Percentiles rank a stretch among this genome's conserved stretches.
These are phyloP conservation scores for Lactifluus subvellereus DNA, from an alignment of 768 basidiomycete species.

Conservation along the genomic window DNA sequence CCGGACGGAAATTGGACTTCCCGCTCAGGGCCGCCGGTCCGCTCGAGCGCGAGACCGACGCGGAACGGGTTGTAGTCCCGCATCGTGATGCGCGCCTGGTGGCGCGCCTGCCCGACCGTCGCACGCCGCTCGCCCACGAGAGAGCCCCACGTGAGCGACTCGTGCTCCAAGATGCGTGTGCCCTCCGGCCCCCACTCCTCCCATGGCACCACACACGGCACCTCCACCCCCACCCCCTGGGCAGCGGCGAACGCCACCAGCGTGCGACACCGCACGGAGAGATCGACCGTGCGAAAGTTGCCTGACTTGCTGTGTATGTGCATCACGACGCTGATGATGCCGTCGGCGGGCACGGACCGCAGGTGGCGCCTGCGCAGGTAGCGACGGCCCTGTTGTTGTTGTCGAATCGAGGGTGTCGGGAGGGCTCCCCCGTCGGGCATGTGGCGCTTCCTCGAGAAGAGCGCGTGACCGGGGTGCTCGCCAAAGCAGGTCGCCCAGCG, in stretches of 20 bases:
- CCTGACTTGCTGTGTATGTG: constrained; percentile 2
- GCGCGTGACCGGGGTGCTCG: constrained; percentile 14
- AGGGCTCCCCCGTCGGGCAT: not conserved
- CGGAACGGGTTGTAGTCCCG: constrained; percentile 14
- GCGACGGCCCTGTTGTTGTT: not conserved
- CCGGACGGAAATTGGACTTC: not conserved
- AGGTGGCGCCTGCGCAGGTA: constrained; percentile 1
- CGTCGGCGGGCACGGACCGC: constrained; percentile 4
- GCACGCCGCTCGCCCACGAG: constrained; percentile 15
- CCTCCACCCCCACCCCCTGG: too few relatives aligned
- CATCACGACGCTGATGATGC: constrained; percentile 17
- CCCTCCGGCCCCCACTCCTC: not conserved
- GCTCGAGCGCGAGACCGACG: not conserved
- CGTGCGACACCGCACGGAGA: constrained; percentile 11
- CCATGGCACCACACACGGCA: not conserved
- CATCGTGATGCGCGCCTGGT: not conserved
- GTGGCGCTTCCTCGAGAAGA: not conserved
- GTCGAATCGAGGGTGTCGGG: not conserved
- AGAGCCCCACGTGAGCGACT: constrained; percentile 13
- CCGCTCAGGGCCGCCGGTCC: not conserved
- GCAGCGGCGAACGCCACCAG: not conserved
- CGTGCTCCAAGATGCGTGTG: constrained; percentile 8
- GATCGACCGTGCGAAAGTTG: constrained; percentile 1
- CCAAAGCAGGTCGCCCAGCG: constrained; percentile 17
- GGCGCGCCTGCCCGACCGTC: constrained; percentile 1